Base-by-base conservation (phyloP, 768 basidiomycete genomes). In the Boletus subparvulus region DNA sequence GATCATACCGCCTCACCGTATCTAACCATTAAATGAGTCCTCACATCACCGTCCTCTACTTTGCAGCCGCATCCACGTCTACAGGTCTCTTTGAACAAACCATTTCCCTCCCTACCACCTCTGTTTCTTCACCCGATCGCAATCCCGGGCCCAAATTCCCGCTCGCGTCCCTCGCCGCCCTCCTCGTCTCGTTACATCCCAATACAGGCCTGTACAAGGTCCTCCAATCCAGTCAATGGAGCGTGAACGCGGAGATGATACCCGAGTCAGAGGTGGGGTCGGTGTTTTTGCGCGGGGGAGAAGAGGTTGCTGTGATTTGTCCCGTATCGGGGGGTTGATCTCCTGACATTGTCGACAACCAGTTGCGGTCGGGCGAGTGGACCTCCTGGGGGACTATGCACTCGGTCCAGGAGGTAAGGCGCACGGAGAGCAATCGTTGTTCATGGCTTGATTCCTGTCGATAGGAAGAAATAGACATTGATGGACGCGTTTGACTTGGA, bases 211-310 rank as follows among this genome's bases (percentile, higher is more conserved):
- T 92, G 33, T 77, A 68, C 42, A 75, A 78, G 54, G 77, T 91
- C 21, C 74, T 93, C 32, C 69, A 78, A 46, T 73, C 76, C 33
- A 86, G 85, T 61, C 81, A 81, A 67, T 92, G 91, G 90, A 90
- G 90, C 64, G 88, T 92, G 13, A 75, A 92, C 64, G 86, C 80
- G 50, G 88, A 90, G 72, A 92, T 92, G 88, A 79, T 90, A 2
- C 83, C 86, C 13, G 77, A 85, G 57, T 78, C 79, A 3, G 73
- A 75, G n/a, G 57, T 65, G 11, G 30, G 6, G 14, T 61, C 59
- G 1, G 72, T 82, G 19, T 55, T 74, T 13, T 69, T 93, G 45
- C 77, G 70, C 44, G 87, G 88, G 12, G 90, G 88, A 21, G 89
- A 92, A 69, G 86, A 89, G 63, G 82, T 92, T 9, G 89, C 85